Conservation (phyloP, 1,284 basidiomycete species). For the Irpex lacteus region DNA sequence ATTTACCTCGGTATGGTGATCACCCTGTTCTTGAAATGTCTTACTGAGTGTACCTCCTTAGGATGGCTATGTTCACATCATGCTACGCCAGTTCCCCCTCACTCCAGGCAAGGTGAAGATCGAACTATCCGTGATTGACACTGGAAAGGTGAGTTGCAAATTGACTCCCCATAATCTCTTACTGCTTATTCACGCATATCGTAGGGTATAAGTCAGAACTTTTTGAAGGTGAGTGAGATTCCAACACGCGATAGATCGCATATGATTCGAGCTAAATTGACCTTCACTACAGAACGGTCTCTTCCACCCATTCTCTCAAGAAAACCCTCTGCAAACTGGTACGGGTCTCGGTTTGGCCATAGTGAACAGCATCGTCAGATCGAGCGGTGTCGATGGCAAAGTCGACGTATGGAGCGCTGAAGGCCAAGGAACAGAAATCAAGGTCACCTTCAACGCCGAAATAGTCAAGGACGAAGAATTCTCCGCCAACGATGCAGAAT, state of each 20-base stretch:
- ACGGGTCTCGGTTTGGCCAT: conserved; percentile 97
- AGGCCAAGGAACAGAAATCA: conserved; percentile 91
- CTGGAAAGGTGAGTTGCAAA: conserved; percentile 66
- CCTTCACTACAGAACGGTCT: conserved; percentile 71
- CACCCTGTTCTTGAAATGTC: not conserved
- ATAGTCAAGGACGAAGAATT: conserved; percentile 43
- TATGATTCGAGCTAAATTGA: not conserved
- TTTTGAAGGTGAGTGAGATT: conserved; percentile 63
- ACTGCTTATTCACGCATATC: conserved; percentile 6
- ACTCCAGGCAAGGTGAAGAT: conserved; percentile 62
- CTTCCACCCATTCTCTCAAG: conserved; percentile 96
- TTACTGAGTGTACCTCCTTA: conserved; percentile 26
- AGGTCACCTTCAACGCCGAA: conserved; percentile 82
- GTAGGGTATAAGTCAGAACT: conserved; percentile 84
- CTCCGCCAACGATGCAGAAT: conserved; percentile 37
- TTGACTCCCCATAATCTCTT: not conserved
- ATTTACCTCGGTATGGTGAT: conserved; percentile 68
- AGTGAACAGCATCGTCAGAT: conserved; percentile 89
- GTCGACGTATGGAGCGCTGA: conserved; percentile 88
- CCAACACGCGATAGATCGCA: no score
- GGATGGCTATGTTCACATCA: conserved; percentile 87
- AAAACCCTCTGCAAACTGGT: conserved; percentile 87
- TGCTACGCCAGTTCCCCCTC: conserved; percentile 71
- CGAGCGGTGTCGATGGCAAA: conserved; percentile 85
- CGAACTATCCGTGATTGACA: conserved; percentile 86